Percentiles rank a stretch among this genome's conserved stretches.
Conservation (phyloP, 1,284 basidiomycete species). For the Anthracocystis panici-leucophaei region DNA sequence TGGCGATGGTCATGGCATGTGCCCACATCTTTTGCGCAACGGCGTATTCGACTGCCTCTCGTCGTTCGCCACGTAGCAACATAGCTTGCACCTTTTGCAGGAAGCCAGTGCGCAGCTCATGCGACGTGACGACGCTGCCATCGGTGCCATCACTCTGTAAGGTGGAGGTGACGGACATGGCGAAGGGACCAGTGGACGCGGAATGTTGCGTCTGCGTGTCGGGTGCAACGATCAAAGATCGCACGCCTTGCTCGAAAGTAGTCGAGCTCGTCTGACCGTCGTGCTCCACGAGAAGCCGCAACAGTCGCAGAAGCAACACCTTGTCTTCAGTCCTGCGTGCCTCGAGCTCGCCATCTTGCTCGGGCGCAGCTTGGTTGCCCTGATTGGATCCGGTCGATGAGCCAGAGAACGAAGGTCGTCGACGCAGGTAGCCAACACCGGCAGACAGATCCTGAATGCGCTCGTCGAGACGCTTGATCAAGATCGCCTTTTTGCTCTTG, state of each 20-base stretch:
- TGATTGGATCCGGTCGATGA: constrained; percentile 15
- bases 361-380: constrained; percentile 6
- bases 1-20: constrained; percentile 94
- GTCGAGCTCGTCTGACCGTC: constrained; percentile 57
- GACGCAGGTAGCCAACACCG: constrained; percentile 62
- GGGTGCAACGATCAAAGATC: constrained; percentile 34
- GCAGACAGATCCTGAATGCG: constrained; percentile 57
- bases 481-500: constrained; percentile 61
- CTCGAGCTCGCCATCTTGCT: constrained; percentile 43
- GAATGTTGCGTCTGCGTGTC: constrained; percentile 19
- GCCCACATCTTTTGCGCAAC: constrained; percentile 90
- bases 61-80: constrained; percentile 78
- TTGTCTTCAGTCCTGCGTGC: constrained; percentile 63
- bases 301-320: constrained; percentile 58
- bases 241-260: constrained; percentile 51
- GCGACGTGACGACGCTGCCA: constrained; percentile 48
- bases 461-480: constrained; percentile 62
- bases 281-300: constrained; percentile 63
- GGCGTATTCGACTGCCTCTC: constrained; percentile 88
- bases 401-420: constrained; percentile 46
- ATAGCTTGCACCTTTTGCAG: constrained; percentile 62
- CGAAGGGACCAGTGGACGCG: constrained; percentile 17
- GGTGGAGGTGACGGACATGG: constrained; percentile 29
- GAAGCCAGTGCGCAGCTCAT: constrained; percentile 56
- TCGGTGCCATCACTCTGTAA: constrained; percentile 10